Conservation (phyloP, 805 yeast species). For the Millerago galiae region DNA sequence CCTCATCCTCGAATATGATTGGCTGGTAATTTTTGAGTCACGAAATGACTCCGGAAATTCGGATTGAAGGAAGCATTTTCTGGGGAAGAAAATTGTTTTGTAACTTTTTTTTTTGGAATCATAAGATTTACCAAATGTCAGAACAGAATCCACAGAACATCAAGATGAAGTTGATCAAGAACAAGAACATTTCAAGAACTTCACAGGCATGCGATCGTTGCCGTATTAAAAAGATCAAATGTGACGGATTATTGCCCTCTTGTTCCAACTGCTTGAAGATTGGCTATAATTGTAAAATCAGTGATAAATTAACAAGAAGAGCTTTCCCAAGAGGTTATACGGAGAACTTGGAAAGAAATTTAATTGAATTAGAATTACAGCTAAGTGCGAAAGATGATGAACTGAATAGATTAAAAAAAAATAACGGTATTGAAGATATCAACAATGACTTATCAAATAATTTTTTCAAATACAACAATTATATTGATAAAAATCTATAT, state of each 20-base stretch:
- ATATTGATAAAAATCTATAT: slow-evolving; percentile 17
- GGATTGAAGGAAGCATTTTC: no score
- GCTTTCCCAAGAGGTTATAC: slow-evolving; percentile 82
- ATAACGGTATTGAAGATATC: neutral
- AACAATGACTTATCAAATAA: slow-evolving; percentile 12
- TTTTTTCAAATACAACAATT: slow-evolving; percentile 22
- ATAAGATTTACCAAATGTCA: no score
- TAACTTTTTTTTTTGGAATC: no score
- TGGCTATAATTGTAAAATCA: slow-evolving; percentile 62
- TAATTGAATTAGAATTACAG: slow-evolving; percentile 45
- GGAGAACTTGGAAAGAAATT: slow-evolving; percentile 59
- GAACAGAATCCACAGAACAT: no score
- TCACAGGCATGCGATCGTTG: slow-evolving; percentile 83
- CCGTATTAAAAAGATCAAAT: slow-evolving; percentile 66
- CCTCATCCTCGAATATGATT: no score
- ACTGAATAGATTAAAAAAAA: slow-evolving; percentile 31
- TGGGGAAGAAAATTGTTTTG: no score
- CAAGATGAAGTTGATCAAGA: slow-evolving; percentile 16
- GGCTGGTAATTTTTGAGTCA: no score
- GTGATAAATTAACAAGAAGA: slow-evolving; percentile 67
- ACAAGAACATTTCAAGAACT: slow-evolving; percentile 36
- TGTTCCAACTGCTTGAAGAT: slow-evolving; percentile 63
- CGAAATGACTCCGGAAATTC: no score
- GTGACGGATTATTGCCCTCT: slow-evolving; percentile 63
- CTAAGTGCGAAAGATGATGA: slow-evolving; percentile 29